These are phyloP conservation scores for Kokia cookei DNA, from an alignment of 441 rosid species.

Conservation along the genomic window DNA sequence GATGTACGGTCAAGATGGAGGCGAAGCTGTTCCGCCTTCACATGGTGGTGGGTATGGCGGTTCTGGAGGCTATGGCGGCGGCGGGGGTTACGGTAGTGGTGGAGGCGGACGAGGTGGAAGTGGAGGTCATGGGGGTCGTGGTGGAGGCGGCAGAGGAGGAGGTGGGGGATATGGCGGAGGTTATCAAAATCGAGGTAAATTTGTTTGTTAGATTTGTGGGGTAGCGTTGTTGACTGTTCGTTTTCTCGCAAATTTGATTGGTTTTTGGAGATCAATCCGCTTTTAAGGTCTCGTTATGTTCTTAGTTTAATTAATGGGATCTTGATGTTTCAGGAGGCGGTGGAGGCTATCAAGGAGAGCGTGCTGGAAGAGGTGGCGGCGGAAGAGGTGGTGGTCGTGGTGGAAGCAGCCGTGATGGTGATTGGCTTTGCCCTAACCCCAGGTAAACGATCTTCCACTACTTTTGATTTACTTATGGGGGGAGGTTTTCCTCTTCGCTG, in stretches of 20 bases:
- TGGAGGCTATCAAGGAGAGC: conserved; percentile 71
- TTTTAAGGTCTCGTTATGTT: conserved; percentile 8
- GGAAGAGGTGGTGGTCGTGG: conserved; percentile 78
- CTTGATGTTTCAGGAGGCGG: conserved; percentile 31
- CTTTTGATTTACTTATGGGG: neutral
- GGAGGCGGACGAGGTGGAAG: conserved; percentile 29
- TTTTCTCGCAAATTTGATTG: neutral
- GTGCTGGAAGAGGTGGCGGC: conserved; percentile 57
- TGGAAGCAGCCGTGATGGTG: conserved; percentile 86
- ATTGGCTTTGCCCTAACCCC: conserved; percentile 95
- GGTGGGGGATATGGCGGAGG: conserved; percentile 40
- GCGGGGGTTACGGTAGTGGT: conserved; percentile 28
- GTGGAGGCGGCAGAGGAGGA: conserved; percentile 46
- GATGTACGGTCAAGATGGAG: conserved; percentile 60
- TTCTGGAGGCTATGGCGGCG: conserved; percentile 23
- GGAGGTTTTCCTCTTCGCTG: neutral
- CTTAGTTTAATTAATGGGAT: neutral
- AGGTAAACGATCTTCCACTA: conserved; percentile 32
- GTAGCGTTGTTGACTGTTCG: neutral
- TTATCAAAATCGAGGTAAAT: conserved; percentile 57
- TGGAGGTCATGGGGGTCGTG: conserved; percentile 28
- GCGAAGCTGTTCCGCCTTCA: conserved; percentile 43
- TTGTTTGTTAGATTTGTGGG: neutral
- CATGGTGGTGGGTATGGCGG: conserved; percentile 27
- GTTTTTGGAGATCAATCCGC: neutral